Evolutionary conservation across 306 rosid species (phyloP), one percentile per base, ranked within the genome.

Genomic region (Acmispon strigosus): DNA sequence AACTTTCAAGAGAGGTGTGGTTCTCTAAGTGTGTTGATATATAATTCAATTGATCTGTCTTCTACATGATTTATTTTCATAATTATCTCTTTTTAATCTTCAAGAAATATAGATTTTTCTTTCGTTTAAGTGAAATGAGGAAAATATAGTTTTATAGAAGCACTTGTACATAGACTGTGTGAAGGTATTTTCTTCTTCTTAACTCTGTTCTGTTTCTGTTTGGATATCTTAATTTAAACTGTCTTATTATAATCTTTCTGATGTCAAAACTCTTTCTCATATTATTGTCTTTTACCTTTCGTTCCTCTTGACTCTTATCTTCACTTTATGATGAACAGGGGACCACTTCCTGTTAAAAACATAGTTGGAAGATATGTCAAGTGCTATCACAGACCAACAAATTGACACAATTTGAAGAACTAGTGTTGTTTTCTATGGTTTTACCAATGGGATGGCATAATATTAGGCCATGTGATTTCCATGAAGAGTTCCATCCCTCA

Each of bases 291-390:
- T 36, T 57, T n/a, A 22, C 37, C 54, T 15, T 48, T 41, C 48
- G 43, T n/a, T 70, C 19, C 42, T 66, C 8, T 49, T 65, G 52
- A 57, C 56, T 11, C 64, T 69, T 70, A 70, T 9, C 18, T 20
- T 70, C 24, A 55, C 37, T 50, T 32, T 29, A 75, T 49, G 60
- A 72, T 45, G 60, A 70, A 65, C 66, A 83, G 86, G 86, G 86
- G 83, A 59, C 76, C 86, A 15, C 76, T 83, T 76, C 86, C 84
- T 53, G 62, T 75, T n/a, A 70, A 78, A 73, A 70, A 79, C 65
- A 60, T 83, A 65, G 42, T 71, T 49, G 86, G 84, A 76, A 70
- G 86, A 83, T 61, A 66, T 54, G 76, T 75, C n/a, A 65, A 49
- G 43, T 56, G 78, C 20, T 83, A 49, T 61, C 81, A 75, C 72